phyloP scores from a whole-genome alignment of 352 stramenopile species.

The Globisporangium spiculum region DNA sequence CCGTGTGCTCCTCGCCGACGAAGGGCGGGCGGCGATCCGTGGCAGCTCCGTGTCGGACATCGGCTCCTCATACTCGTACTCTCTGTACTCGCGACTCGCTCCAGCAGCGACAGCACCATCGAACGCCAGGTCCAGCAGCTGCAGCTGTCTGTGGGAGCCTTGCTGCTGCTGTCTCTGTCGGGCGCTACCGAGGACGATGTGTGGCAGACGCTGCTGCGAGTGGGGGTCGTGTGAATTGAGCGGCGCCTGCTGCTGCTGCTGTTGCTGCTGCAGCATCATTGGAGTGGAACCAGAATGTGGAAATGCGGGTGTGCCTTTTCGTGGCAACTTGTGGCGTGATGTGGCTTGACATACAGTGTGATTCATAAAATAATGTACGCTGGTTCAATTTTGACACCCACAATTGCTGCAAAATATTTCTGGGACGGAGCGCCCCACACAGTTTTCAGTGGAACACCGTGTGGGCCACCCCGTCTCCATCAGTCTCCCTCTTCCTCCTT shows the following conservation, averaged over 20 bases:
- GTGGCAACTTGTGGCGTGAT: not conserved
- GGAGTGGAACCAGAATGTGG: conserved; percentile 2
- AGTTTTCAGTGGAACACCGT: not conserved
- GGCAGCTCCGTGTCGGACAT: conserved; percentile 1
- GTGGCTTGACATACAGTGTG: too few species aligned
- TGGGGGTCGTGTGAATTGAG: conserved; percentile 18
- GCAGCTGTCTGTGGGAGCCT: conserved; percentile 23
- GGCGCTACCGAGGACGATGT: not conserved
- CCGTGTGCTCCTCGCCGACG: conserved; percentile 12
- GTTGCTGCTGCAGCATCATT: not conserved
- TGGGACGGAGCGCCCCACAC: not conserved
- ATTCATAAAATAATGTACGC: too few species aligned
- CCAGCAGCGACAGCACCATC: conserved; percentile 17
- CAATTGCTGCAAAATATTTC: too few species aligned
- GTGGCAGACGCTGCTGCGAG: not conserved
- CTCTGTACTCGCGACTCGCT: not conserved
- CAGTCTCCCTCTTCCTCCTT: not conserved
- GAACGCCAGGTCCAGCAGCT: conserved; percentile 40
- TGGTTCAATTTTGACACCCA: too few species aligned
- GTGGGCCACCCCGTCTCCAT: not conserved
- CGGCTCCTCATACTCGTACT: conserved; percentile 3
- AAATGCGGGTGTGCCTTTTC: not conserved
- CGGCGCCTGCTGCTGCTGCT: not conserved
- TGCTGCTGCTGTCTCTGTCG: conserved; percentile 11
- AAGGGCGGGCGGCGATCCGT: not conserved